Evolutionary conservation across 352 stramenopile species (phyloP).

Genomic region (Phytophthora pseudosyringae): DNA sequence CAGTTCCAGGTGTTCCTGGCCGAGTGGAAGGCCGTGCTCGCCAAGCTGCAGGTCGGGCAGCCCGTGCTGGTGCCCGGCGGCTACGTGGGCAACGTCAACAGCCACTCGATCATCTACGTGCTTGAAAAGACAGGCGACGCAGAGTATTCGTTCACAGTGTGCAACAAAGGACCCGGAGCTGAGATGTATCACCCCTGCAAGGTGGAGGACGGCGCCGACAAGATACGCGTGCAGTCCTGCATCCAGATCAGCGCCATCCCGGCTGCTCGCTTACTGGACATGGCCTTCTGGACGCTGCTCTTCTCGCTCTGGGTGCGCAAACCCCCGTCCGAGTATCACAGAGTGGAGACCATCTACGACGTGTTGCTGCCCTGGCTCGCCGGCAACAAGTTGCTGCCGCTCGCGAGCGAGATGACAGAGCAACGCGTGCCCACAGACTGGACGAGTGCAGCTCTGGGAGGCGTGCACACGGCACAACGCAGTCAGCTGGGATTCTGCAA

Average conservation of each 20-base stretch:
- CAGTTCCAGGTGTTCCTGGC: conserved; percentile 71
- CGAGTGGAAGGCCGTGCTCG: conserved; percentile 73
- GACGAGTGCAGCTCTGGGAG: conserved; percentile 39
- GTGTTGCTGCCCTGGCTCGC: conserved; percentile 90
- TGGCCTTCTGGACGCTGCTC: conserved; percentile 85
- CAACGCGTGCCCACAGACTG: conserved; percentile 30
- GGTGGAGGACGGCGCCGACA: conserved; percentile 34
- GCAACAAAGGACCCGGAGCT: conserved; percentile 87
- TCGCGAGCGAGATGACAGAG: conserved; percentile 49
- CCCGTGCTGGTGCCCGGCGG: conserved; percentile 76
- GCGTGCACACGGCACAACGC: conserved; percentile 68
- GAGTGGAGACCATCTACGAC: conserved; percentile 89
- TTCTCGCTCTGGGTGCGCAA: conserved; percentile 89
- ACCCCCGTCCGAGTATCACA: conserved; percentile 86
- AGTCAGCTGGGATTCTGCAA: conserved; percentile 85
- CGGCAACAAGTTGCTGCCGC: conserved; percentile 70
- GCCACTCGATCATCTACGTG: conserved; percentile 86
- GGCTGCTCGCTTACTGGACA: conserved; percentile 71
- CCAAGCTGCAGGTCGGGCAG: conserved; percentile 45
- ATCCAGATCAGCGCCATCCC: conserved; percentile 75
- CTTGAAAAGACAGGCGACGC: conserved; percentile 70
- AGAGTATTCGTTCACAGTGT: conserved; percentile 85
- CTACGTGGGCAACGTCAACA: conserved; percentile 74
- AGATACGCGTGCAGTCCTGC: conserved; percentile 83
- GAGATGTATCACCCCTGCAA: conserved; percentile 83